Evolutionary conservation across 331 rosid genomes (phyloP), one percentile per base, ranked within the genome.

Genomic region (Saraca asoca): DNA sequence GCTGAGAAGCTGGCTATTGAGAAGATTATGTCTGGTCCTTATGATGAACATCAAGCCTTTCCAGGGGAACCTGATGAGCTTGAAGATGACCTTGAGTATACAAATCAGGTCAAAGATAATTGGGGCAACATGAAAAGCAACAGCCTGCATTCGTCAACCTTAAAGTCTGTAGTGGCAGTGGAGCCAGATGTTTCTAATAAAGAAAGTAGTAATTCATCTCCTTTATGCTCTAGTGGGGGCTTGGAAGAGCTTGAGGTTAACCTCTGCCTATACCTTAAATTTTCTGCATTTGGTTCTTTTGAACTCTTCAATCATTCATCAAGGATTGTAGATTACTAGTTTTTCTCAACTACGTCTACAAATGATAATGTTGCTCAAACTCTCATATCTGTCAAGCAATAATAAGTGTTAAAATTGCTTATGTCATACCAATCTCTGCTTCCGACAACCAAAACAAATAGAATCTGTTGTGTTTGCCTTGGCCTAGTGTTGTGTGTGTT

Each of bases 161-260:
- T 64, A 41, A 80, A 76, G 31, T n/a, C 61, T 49, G 79, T 70
- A 12, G 77, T 63, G 49, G 70, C 38, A 20, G 76, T 68, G 55
- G 80, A 52, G 24, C 75, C 54, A 41, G 74, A 74, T 58, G 57
- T 73, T 68, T 75, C 72, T 29, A 63, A 71, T 48, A 55, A 49
- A 43, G 88, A 72, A 75, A 48, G 81, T 39, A 69, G 68, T n/a
- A 73, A 49, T 71, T 61, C 78, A 9, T 17, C 78, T 54, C 41
- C 52, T 75, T 70, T 78, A 62, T 70, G 50, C 64, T 57, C 66
- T 61, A 77, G 54, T 52, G 85, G 79, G 37, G 82, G 68, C 83
- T 57, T 81, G 83, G 98, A 90, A 66, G 97, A 94, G 86, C 98
- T 94, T 55, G 98, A 94, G 98, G 98, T 81, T 70, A 67, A 49